Conservation (phyloP, 805 yeast species). For the Kodamaea jinghongensis region DNA sequence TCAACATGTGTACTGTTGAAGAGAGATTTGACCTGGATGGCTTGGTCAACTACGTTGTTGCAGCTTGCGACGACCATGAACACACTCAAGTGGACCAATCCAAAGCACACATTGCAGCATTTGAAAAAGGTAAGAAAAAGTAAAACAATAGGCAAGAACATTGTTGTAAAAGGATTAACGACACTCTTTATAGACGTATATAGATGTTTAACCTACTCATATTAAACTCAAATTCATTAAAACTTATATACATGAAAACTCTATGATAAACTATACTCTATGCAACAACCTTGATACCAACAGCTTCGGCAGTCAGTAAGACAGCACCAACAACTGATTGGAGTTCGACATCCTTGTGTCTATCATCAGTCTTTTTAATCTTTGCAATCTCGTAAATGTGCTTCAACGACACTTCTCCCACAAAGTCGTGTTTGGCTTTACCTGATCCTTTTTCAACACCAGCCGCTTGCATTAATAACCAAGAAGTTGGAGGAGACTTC, state of each 20-base stretch:
- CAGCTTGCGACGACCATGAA: constrained; percentile 57
- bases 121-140: constrained; percentile 77
- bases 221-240: no score
- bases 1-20: constrained; percentile 68
- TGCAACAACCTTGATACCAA: constrained; percentile 81
- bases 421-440: constrained; percentile 54
- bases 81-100: constrained; percentile 91
- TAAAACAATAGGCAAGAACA: constrained; percentile 2
- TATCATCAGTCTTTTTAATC: constrained; percentile 82
- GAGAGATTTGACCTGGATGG: constrained; percentile 39
- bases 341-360: constrained; percentile 67
- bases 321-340: constrained; percentile 79
- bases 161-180: background rate
- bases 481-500: constrained; percentile 90
- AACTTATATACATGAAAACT: constrained; percentile 1
- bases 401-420: constrained; percentile 72
- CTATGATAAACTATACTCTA: constrained; percentile 23
- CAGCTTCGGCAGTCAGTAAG: constrained; percentile 82
- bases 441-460: constrained; percentile 78
- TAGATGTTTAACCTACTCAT: no score
- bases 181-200: no score
- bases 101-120: constrained; percentile 92
- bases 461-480: constrained; percentile 78
- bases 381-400: constrained; percentile 94
- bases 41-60: constrained; percentile 34